Percentiles rank a stretch among this genome's conserved stretches.
These are phyloP conservation scores for Cordyceps sp. DNA, from an alignment of 2,329 filamentous ascomycete genomes.

Conservation along the genomic window DNA sequence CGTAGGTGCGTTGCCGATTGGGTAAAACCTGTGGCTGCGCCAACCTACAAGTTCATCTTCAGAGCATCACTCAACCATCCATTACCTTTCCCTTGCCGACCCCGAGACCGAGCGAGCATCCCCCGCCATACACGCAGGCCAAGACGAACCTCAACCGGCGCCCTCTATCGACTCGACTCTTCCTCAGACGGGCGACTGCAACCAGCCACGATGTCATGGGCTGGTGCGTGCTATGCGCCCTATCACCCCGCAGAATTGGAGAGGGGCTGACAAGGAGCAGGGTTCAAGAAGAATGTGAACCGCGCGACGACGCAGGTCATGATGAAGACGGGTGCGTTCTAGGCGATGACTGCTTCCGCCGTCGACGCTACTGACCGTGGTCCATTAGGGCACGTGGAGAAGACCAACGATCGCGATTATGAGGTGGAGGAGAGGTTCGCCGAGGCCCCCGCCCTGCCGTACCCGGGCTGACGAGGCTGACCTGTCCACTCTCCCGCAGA, in stretches of 20 bases:
- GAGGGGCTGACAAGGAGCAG: slow-evolving; percentile 15
- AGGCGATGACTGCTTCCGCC: no score
- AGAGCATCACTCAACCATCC: not conserved
- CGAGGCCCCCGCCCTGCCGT: not conserved
- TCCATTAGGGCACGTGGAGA: slow-evolving; percentile 71
- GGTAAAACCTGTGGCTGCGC: slow-evolving; percentile 15
- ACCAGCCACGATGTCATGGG: slow-evolving; percentile 47
- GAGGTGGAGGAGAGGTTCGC: slow-evolving; percentile 81
- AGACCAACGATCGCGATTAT: slow-evolving; percentile 96
- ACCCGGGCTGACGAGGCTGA: not conserved
- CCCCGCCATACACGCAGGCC: no score
- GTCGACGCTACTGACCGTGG: not conserved
- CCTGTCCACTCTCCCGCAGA: slow-evolving; percentile 26
- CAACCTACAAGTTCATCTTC: no score
- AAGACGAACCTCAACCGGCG: not conserved
- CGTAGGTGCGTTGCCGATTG: slow-evolving; percentile 12
- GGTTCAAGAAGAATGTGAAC: slow-evolving; percentile 80
- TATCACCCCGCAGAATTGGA: slow-evolving; percentile 10
- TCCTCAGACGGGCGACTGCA: not conserved
- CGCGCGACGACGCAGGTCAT: slow-evolving; percentile 98
- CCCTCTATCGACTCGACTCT: not conserved
- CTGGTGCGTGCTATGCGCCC: slow-evolving; percentile 29
- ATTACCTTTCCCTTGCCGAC: no score
- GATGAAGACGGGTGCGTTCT: slow-evolving; percentile 80
- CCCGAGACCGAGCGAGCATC: no score